Conservation (phyloP, 805 yeast genomes). For the Teunomyces stri region DNA sequence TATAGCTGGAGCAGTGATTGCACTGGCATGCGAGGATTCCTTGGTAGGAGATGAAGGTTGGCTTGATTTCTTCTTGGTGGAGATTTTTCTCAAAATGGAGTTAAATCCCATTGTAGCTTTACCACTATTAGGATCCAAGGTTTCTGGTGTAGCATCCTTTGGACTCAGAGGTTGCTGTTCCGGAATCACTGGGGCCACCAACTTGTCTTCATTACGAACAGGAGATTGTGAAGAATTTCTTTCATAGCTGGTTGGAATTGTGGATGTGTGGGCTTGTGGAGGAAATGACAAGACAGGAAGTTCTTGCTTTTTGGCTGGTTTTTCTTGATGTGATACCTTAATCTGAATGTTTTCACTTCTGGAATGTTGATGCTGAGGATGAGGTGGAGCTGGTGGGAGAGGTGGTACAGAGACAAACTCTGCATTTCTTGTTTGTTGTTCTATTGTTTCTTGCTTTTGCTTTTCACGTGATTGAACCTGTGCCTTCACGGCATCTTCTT, state of each 20-base stretch:
- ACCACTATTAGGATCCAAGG: conserved; percentile 34
- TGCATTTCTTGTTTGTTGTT: conserved; percentile 6
- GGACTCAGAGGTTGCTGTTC: conserved; percentile 31
- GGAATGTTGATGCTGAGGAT: neutral
- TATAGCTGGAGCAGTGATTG: conserved; percentile 10
- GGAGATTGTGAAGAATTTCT: conserved; percentile 13
- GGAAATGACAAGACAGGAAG: conserved; percentile 28
- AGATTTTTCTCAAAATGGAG: conserved; percentile 35
- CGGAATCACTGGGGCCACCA: conserved; percentile 15
- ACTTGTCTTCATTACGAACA: conserved; percentile 5
- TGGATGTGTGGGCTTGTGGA: conserved; percentile 40
- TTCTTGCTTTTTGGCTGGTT: conserved; percentile 8
- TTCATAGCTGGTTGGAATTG: conserved; percentile 14
- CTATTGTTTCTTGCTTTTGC: conserved; percentile 5
- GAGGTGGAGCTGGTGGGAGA: conserved; percentile 8
- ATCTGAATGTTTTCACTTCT: neutral
- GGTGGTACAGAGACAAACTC: conserved; percentile 5
- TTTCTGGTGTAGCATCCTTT: conserved; percentile 20
- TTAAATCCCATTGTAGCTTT: conserved; percentile 28
- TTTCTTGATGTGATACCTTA: neutral
- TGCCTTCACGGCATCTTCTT: conserved; percentile 45
- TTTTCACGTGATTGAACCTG: conserved; percentile 22
- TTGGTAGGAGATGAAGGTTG: conserved; percentile 11
- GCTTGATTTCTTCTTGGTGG: conserved; percentile 27
- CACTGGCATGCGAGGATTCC: conserved; percentile 4